These are phyloP conservation scores for Xylaria sp. DNA, from an alignment of 2,329 filamentous ascomycete species.

Conservation along the genomic window DNA sequence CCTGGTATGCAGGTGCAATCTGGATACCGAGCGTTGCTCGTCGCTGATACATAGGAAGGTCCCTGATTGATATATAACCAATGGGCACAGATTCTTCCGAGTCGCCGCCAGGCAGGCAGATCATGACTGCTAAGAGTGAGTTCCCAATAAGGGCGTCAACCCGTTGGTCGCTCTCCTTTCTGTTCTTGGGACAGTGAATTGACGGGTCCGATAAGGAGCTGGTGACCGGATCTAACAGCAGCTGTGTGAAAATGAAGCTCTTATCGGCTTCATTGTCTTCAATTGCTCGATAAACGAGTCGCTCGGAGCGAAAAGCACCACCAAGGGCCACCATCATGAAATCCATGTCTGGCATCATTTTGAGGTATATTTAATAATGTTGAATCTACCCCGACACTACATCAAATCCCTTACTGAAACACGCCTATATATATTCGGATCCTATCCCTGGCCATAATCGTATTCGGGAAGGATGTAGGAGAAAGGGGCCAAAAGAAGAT, in stretches of 20 bases:
- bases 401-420: not conserved
- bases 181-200: conserved; percentile 34
- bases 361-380: not conserved
- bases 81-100: conserved; percentile 14
- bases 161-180: conserved; percentile 29
- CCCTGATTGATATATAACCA: conserved; percentile 4
- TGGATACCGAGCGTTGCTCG: conserved; percentile 26
- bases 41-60: conserved; percentile 20
- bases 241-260: conserved; percentile 36
- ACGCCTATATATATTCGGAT: conserved; percentile 2
- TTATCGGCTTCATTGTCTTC: conserved; percentile 43
- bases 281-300: conserved; percentile 45
- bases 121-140: conserved; percentile 38
- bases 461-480: not conserved
- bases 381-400: not conserved
- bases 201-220: conserved; percentile 30
- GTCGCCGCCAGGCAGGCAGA: conserved; percentile 32
- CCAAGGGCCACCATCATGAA: conserved; percentile 33
- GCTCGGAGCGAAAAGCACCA: conserved; percentile 41
- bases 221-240: conserved; percentile 38
- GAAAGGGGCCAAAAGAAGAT: not conserved
- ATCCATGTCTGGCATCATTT: conserved; percentile 30
- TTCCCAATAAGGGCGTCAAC: conserved; percentile 28
- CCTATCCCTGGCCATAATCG: not conserved
- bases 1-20: conserved; percentile 24